phyloP scores from a whole-genome alignment of 192 early-diverging fungal species.

The Coemansia sp. region DNA sequence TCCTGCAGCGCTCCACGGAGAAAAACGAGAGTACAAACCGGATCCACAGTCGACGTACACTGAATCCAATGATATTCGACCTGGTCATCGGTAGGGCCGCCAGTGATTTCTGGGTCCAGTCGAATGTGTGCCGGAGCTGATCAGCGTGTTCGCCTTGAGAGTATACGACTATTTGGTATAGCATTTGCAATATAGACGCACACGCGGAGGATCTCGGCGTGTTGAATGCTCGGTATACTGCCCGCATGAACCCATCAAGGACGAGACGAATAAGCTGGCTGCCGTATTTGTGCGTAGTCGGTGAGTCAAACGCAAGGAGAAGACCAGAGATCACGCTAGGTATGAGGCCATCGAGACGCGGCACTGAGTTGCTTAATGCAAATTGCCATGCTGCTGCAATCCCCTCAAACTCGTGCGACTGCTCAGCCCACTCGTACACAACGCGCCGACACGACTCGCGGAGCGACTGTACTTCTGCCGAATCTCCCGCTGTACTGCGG shows the following conservation, averaged over 20 bases:
- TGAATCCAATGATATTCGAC: conserved; percentile 33
- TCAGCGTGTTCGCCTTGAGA: conserved; percentile 41
- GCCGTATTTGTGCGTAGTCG: conserved; percentile 20
- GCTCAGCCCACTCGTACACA: conserved; percentile 48
- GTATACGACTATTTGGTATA: conserved; percentile 37
- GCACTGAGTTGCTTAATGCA: conserved; percentile 19
- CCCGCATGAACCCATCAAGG: conserved; percentile 30
- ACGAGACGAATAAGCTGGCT: conserved; percentile 29
- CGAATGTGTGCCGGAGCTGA: conserved; percentile 32
- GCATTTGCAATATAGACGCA: conserved; percentile 36
- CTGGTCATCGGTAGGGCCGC: conserved; percentile 22
- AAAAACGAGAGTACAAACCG: conserved; percentile 53
- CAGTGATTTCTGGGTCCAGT: conserved; percentile 41
- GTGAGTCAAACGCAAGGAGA: conserved; percentile 26
- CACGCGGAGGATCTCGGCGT: conserved; percentile 41
- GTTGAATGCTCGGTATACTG: conserved; percentile 34
- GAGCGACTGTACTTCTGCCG: conserved; percentile 17
- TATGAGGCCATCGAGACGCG: conserved; percentile 39
- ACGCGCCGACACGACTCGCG: conserved; percentile 39
- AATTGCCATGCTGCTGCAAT: conserved; percentile 35
- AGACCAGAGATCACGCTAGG: conserved; percentile 25
- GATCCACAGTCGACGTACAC: conserved; percentile 45
- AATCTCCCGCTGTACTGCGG: background rate
- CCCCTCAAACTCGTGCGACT: conserved; percentile 18
- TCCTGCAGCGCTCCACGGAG: conserved; percentile 31